phyloP scores from a whole-genome alignment of 768 basidiomycete genomes.

The Boletales sp. region DNA sequence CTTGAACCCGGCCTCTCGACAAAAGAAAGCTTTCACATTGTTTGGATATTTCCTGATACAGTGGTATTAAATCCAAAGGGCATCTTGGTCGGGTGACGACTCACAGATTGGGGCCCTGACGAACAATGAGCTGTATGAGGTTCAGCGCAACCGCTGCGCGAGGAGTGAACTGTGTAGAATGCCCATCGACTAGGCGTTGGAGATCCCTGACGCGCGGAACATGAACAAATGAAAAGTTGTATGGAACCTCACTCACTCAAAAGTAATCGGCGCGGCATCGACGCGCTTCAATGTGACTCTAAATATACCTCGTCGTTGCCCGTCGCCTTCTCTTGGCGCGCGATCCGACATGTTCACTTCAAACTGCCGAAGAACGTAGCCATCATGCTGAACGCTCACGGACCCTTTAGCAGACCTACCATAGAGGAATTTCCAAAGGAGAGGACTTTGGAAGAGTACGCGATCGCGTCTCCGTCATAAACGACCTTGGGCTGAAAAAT shows the following conservation, averaged over 20 bases:
- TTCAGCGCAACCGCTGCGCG: slow-evolving; percentile 39
- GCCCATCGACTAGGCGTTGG: slow-evolving; percentile 23
- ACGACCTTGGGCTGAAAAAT: slow-evolving; percentile 42
- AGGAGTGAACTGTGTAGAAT: slow-evolving; percentile 18
- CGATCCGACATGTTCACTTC: slow-evolving; percentile 32
- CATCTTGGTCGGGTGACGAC: slow-evolving; percentile 10
- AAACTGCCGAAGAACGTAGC: slow-evolving; percentile 26
- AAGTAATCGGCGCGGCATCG: slow-evolving; percentile 33
- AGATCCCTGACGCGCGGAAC: slow-evolving; percentile 20
- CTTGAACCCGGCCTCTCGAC: slow-evolving; percentile 26
- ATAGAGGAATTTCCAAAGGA: slow-evolving; percentile 29
- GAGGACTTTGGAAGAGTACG: slow-evolving; percentile 36
- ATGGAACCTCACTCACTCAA: slow-evolving; percentile 26
- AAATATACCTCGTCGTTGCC: slow-evolving; percentile 25
- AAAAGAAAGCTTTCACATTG: slow-evolving; percentile 46
- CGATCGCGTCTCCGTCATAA: slow-evolving; percentile 44
- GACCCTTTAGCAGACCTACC: slow-evolving; percentile 18
- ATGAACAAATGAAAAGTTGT: too few relatives aligned
- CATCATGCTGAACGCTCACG: not conserved
- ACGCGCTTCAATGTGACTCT: slow-evolving; percentile 37
- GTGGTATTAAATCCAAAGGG: not conserved
- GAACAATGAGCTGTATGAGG: slow-evolving; percentile 46
- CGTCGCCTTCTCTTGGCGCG: slow-evolving; percentile 9
- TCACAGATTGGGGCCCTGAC: slow-evolving; percentile 45
- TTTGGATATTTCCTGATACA: slow-evolving; percentile 39